These are phyloP conservation scores for Mycena floridula DNA, from an alignment of 768 basidiomycete genomes.

Conservation along the genomic window DNA sequence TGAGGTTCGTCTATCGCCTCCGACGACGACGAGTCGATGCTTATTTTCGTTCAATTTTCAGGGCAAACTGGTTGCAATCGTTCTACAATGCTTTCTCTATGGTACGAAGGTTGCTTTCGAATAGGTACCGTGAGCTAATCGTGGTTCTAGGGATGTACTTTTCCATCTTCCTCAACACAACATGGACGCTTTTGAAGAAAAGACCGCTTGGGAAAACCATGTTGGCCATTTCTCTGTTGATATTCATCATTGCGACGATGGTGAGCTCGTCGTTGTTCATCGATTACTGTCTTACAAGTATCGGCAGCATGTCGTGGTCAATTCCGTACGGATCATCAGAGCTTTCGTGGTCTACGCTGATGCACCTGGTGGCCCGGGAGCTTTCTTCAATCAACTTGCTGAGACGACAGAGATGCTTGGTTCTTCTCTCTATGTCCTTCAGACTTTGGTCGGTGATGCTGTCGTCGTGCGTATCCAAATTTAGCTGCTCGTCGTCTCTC, in stretches of 20 bases:
- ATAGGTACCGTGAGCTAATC: no score
- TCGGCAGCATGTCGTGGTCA: slow-evolving; percentile 28
- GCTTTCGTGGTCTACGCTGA: slow-evolving; percentile 25
- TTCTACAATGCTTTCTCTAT: slow-evolving; percentile 21
- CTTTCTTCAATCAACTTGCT: slow-evolving; percentile 26
- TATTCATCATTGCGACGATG: slow-evolving; percentile 27
- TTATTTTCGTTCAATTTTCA: not conserved
- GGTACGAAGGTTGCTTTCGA: slow-evolving; percentile 21
- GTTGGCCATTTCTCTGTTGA: slow-evolving; percentile 22
- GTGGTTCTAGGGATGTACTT: slow-evolving; percentile 26
- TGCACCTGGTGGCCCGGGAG: slow-evolving; percentile 20
- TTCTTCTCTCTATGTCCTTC: slow-evolving; percentile 28
- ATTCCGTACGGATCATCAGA: slow-evolving; percentile 27
- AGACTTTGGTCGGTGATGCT: slow-evolving; percentile 31
- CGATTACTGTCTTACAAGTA: not conserved
- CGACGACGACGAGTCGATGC: not conserved
- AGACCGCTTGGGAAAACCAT: slow-evolving; percentile 22
- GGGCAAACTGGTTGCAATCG: slow-evolving; percentile 22
- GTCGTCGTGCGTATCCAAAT: slow-evolving; percentile 21
- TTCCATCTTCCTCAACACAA: slow-evolving; percentile 17
- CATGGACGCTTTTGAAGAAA: slow-evolving; percentile 11
- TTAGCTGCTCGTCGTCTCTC: not conserved
- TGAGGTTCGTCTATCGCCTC: slow-evolving; percentile 2
- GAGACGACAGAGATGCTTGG: slow-evolving; percentile 30
- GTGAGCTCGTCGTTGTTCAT: slow-evolving; percentile 11